Base-by-base conservation (phyloP, 345 rosid genomes). In the Hypericum perforatum region DNA sequence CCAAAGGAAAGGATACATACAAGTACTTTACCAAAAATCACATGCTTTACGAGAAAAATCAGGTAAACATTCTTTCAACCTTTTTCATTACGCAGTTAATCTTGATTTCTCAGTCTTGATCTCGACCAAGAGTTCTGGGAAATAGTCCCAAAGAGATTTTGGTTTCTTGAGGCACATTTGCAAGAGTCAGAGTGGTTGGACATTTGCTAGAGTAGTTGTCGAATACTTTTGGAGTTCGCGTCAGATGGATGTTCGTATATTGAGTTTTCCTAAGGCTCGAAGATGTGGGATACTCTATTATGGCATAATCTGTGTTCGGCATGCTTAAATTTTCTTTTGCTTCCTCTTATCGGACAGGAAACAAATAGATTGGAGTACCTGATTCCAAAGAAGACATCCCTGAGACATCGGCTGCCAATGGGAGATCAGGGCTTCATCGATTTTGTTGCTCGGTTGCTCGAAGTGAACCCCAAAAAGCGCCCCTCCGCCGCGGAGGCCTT, bases 351-450 rank as follows among this genome's bases (percentile, higher is more conserved):
- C 58, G 58, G 57, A 66, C 94, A 91, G 98, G 98, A 85, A 43
- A 78, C 79, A 39, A 87, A 68, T 72, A 73, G 86, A 70, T 67
- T 91, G 65, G 98, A 91, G 61, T 87, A 87, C 74, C 56, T 91
- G 64, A 87, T 91, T 64, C 94, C 96, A 0, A 87, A 91, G 69
- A 85, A 79, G 78, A 79, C 96, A 52, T 87, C 95, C 32, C 57
- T 91, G 65, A 74, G 90, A 74, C 98, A 84, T 58, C 77, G 98
- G 41, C 58, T 91, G 62, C 96, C 89, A 7, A 91, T 87, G 96
- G 98, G 95, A n/a, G 98, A 91, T 58, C 96, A 82, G 69, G 98
- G 90, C 22, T 91, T 91, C 73, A 76, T 81, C 12, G 98, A 85
- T 58, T 91, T 91, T 65, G 92, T 91, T 11, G 65, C 68, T 41